Evolutionary conservation across 2,329 filamentous ascomycete genomes (phyloP).

Genomic region (Sclerotiophoma versabilis): DNA sequence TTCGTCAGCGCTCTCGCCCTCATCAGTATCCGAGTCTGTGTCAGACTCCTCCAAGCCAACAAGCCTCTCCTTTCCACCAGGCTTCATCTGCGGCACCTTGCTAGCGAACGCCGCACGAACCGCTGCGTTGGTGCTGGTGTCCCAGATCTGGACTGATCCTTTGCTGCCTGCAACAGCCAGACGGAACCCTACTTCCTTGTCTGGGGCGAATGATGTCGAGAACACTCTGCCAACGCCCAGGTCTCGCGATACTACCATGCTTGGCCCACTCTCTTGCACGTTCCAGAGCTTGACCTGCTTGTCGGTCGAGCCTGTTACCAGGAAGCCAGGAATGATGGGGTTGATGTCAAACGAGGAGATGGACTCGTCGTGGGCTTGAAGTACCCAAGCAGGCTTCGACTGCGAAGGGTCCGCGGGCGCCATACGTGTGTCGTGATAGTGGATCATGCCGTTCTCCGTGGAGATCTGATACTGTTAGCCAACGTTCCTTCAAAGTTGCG

Average conservation of each 20-base stretch:
- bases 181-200: slow-evolving; percentile 88
- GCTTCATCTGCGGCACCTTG: slow-evolving; percentile 67
- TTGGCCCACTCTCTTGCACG: slow-evolving; percentile 78
- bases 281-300: slow-evolving; percentile 98
- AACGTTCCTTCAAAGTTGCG: neutral
- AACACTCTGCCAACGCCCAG: slow-evolving; percentile 96
- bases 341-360: slow-evolving; percentile 95
- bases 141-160: slow-evolving; percentile 92
- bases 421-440: slow-evolving; percentile 87
- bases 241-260: slow-evolving; percentile 89
- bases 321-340: slow-evolving; percentile 84
- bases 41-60: slow-evolving; percentile 73
- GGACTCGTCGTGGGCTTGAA: slow-evolving; percentile 94
- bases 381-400: slow-evolving; percentile 88
- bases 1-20: slow-evolving; percentile 53
- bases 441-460: slow-evolving; percentile 88
- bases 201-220: slow-evolving; percentile 86
- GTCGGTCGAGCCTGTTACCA: slow-evolving; percentile 93
- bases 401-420: slow-evolving; percentile 74
- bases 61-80: slow-evolving; percentile 74
- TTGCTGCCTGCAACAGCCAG: slow-evolving; percentile 94
- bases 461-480: slow-evolving; percentile 58
- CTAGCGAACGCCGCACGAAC: slow-evolving; percentile 84
- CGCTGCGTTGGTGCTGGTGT: slow-evolving; percentile 89
- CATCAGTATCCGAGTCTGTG: slow-evolving; percentile 67